Percentiles rank a stretch among this genome's conserved stretches.
Conservation (phyloP, 208 protist species). For the Crithidia brevicula region DNA sequence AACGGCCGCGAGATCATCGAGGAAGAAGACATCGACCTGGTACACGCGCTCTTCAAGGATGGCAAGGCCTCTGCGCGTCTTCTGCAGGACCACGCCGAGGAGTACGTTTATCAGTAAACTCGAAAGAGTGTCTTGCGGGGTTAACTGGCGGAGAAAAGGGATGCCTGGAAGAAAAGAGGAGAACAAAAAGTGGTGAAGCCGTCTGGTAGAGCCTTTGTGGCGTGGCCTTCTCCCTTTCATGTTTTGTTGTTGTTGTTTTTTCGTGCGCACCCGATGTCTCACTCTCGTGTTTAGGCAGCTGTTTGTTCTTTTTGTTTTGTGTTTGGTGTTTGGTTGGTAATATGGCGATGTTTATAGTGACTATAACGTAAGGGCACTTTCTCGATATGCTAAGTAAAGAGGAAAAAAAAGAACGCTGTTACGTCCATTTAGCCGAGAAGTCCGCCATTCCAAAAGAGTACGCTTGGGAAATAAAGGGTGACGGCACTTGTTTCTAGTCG, state of each 20-base stretch:
- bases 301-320: background rate
- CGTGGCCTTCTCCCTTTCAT: background rate
- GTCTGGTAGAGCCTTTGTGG: background rate
- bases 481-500: no score
- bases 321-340: background rate
- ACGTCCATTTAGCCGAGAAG: no score
- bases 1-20: slow-evolving; percentile 94
- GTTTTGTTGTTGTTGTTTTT: background rate
- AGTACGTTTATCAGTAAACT: slow-evolving; percentile 92
- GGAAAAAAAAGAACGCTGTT: no score
- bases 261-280: no score
- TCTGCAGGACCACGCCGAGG: slow-evolving; percentile 86
- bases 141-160: no score
- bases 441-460: no score
- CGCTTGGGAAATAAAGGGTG: no score
- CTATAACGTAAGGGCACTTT: background rate
- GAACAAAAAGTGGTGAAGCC: no score
- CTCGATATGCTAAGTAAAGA: background rate
- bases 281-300: background rate
- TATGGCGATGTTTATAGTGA: background rate
- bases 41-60: slow-evolving; percentile 97
- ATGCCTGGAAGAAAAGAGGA: no score
- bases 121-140: background rate
- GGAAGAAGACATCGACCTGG: slow-evolving; percentile 95
- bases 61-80: slow-evolving; percentile 95